These are phyloP conservation scores for Blastocladiella emersonii DNA, from an alignment of 371 early-diverging fungal species.

Conservation along the genomic window DNA sequence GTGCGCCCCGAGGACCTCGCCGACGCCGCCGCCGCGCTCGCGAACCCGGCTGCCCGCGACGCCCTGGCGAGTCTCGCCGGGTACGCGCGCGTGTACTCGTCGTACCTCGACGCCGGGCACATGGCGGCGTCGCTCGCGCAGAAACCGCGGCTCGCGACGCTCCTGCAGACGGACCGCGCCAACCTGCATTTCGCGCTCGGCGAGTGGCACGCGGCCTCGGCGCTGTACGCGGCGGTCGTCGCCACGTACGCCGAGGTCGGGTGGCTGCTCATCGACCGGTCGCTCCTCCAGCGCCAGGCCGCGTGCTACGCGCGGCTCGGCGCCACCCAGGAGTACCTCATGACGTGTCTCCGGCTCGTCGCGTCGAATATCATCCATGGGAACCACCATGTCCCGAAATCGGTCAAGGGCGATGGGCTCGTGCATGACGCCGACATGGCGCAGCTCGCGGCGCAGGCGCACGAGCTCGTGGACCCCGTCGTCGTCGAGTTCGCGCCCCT, in stretches of 20 bases:
- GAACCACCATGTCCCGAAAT: no score
- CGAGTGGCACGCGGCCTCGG: slow-evolving; percentile 45
- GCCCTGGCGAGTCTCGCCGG: not conserved
- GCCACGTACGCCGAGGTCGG: slow-evolving; percentile 47
- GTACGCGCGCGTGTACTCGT: not conserved
- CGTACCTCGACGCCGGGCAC: not conserved
- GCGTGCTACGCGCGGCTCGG: slow-evolving; percentile 45
- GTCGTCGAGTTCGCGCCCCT: slow-evolving; percentile 34
- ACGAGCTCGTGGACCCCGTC: slow-evolving; percentile 22
- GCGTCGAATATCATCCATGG: not conserved
- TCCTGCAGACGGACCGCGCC: not conserved
- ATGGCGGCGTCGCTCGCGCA: not conserved
- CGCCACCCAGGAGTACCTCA: slow-evolving; percentile 30
- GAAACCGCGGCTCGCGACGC: not conserved
- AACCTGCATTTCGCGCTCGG: slow-evolving; percentile 18
- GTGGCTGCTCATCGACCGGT: slow-evolving; percentile 56
- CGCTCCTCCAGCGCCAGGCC: slow-evolving; percentile 54
- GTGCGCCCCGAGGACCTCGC: not conserved
- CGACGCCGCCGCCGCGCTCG: not conserved
- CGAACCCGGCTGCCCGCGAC: not conserved
- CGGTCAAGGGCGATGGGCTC: no score
- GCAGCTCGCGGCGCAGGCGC: slow-evolving; percentile 39
- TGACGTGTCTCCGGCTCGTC: not conserved
- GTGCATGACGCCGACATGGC: slow-evolving; percentile 19
- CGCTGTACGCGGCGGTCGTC: slow-evolving; percentile 47